These are phyloP conservation scores for Ceratobasidium sp. DNA, from an alignment of 1,284 basidiomycete genomes.

Conservation along the genomic window DNA sequence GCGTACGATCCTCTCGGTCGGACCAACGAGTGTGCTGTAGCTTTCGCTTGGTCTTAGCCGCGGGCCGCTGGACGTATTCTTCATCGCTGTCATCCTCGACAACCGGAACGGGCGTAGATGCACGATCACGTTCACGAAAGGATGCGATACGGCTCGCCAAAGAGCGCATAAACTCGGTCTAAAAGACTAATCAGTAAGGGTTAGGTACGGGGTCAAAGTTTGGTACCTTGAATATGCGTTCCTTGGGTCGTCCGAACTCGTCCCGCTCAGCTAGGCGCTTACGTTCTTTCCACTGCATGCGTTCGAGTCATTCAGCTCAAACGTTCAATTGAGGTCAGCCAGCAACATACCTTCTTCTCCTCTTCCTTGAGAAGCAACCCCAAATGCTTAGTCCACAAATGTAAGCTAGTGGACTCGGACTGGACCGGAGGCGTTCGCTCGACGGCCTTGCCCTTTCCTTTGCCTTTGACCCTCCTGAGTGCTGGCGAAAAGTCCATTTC, in stretches of 20 bases:
- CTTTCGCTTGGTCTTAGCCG: conserved; percentile 19
- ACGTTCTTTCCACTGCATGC: conserved; percentile 34
- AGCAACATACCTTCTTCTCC: conserved; percentile 40
- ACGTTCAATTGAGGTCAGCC: neutral
- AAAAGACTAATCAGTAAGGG: neutral
- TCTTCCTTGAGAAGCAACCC: conserved; percentile 40
- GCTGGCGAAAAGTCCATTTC: conserved; percentile 1
- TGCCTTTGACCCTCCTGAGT: neutral
- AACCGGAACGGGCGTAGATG: conserved; percentile 14
- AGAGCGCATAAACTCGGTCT: conserved; percentile 39
- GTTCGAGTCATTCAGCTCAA: conserved; percentile 13
- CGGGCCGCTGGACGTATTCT: conserved; percentile 30
- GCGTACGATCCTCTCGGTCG: conserved; percentile 30
- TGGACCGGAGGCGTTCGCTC: conserved; percentile 16
- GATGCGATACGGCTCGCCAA: conserved; percentile 11
- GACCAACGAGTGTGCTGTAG: conserved; percentile 3
- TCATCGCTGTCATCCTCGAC: conserved; percentile 37
- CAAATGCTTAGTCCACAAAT: conserved; percentile 40
- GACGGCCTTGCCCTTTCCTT: conserved; percentile 17
- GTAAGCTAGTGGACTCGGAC: conserved; percentile 27
- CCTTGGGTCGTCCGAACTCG: conserved; percentile 27
- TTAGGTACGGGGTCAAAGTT: neutral
- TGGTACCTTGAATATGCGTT: conserved; percentile 33
- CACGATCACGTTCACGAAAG: conserved; percentile 32
- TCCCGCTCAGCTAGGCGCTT: conserved; percentile 30